phyloP scores from a whole-genome alignment of 345 rosid genomes.

The Eutrema japonicum region DNA sequence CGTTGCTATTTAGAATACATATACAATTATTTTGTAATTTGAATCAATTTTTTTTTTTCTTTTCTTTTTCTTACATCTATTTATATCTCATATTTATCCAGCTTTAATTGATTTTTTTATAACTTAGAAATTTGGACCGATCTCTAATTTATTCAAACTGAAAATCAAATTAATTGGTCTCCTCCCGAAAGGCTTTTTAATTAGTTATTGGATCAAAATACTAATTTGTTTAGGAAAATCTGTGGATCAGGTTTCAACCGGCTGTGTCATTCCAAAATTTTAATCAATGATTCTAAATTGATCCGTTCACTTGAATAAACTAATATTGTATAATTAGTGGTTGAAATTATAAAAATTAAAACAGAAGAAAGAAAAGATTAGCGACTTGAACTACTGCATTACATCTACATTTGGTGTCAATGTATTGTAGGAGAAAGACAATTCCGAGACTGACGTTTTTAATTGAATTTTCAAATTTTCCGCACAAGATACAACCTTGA shows the following conservation, averaged over 20 bases:
- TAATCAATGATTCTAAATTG: conserved; percentile 15
- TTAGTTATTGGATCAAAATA: background rate
- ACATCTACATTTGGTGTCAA: conserved; percentile 15
- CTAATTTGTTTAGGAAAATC: background rate
- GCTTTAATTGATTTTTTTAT: background rate
- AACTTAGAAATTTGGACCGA: background rate
- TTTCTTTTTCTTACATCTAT: too few species aligned
- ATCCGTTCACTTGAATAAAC: conserved; percentile 15
- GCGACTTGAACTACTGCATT: background rate
- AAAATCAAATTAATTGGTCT: background rate
- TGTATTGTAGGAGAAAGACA: conserved; percentile 15
- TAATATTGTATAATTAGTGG: conserved; percentile 6
- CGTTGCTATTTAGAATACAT: background rate
- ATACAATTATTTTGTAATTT: background rate
- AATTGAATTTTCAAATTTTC: background rate
- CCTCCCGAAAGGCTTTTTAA: background rate
- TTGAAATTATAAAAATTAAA: background rate
- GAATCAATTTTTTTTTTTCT: background rate
- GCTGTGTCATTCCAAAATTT: conserved; percentile 13
- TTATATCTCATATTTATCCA: background rate
- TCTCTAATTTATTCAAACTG: background rate
- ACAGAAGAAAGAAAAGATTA: background rate
- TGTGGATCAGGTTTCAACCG: conserved; percentile 33
- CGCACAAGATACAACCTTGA: conserved; percentile 27
- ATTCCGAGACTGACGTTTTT: conserved; percentile 10